Evolutionary conservation across 148 eudicot species (phyloP), one percentile per base, ranked within the genome.

Genomic region (Camellia sinensis): DNA sequence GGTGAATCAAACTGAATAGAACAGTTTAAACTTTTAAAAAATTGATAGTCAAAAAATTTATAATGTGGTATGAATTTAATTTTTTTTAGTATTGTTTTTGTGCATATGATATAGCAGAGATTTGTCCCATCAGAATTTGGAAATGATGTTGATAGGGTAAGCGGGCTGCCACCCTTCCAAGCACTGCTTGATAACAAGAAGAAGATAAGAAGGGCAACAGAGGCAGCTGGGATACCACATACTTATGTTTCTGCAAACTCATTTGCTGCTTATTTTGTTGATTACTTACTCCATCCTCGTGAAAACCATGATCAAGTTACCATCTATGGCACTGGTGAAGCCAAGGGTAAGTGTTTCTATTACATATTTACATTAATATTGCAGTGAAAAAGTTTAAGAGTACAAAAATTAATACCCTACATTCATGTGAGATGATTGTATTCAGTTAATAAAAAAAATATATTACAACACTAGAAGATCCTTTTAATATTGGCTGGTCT

Each of bases 41-140:
- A 29, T 29, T 29, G 37, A 29, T 29, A 29, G 37, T 29, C 37
- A 29, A 29, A 29, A 1, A 29, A 29, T 29, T 29, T 29, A 29
- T 29, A 29, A 29, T 29, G 37, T 1, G 1, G 37, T 29, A 29
- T 29, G 37, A 29, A 29, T 29, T 29, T 29, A 29, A 48, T 48
- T 48, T 48, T 5, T 48, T 48, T 48, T n/a, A n/a, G 1, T 7
- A 3, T 48, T 48, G 52, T 48, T 5, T 48, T 5, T 48, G 0
- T 48, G 52, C 2, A 48, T 48, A 48, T 48, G 13, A 29, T 56
- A 13, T 14, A 61, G 22, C 60, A 82, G 84, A 82, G 84, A 61
- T 82, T 82, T 53, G 66, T 82, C 63, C 84, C 84, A 17, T 82
- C 84, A 5, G 84, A 82, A 61, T 82, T 76, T 62, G 84, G 84